Evolutionary conservation across 192 early-diverging fungal species (phyloP).

Genomic region (Jimgerdemannia lactiflua): DNA sequence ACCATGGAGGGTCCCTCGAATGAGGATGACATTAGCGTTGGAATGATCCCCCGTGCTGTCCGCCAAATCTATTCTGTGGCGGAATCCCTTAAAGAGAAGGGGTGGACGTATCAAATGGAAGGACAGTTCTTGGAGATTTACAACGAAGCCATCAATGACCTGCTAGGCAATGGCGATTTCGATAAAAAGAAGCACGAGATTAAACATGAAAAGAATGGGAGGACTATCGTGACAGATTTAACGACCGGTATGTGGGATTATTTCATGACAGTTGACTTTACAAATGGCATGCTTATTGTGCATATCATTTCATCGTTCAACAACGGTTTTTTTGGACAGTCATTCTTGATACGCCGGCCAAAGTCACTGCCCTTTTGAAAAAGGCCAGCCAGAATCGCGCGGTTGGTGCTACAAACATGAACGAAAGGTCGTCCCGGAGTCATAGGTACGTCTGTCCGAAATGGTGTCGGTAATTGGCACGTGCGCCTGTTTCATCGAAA

Average conservation of each 20-base stretch:
- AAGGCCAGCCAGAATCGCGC: slow-evolving; percentile 83
- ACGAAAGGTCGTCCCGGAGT: slow-evolving; percentile 90
- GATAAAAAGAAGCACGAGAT: slow-evolving; percentile 78
- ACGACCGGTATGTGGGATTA: slow-evolving; percentile 45
- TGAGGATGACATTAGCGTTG: slow-evolving; percentile 43
- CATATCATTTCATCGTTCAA: background rate
- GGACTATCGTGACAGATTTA: slow-evolving; percentile 76
- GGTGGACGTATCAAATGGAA: slow-evolving; percentile 88
- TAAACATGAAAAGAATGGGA: slow-evolving; percentile 72
- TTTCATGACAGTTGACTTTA: background rate
- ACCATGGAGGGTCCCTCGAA: slow-evolving; percentile 72
- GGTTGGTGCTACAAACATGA: slow-evolving; percentile 89
- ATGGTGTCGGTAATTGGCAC: background rate
- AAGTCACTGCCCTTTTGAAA: slow-evolving; percentile 69
- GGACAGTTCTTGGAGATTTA: slow-evolving; percentile 96
- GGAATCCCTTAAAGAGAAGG: slow-evolving; percentile 65
- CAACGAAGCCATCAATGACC: slow-evolving; percentile 89
- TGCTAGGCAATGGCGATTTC: slow-evolving; percentile 51
- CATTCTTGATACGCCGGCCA: slow-evolving; percentile 64
- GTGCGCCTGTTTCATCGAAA: background rate
- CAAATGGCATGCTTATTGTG: slow-evolving; percentile 2
- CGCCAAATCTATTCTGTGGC: slow-evolving; percentile 83
- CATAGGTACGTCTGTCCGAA: slow-evolving; percentile 53
- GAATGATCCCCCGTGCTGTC: slow-evolving; percentile 96
- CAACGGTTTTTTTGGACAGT: slow-evolving; percentile 27